Base-by-base conservation (phyloP, 768 basidiomycete species). In the Calocybe cyanea region DNA sequence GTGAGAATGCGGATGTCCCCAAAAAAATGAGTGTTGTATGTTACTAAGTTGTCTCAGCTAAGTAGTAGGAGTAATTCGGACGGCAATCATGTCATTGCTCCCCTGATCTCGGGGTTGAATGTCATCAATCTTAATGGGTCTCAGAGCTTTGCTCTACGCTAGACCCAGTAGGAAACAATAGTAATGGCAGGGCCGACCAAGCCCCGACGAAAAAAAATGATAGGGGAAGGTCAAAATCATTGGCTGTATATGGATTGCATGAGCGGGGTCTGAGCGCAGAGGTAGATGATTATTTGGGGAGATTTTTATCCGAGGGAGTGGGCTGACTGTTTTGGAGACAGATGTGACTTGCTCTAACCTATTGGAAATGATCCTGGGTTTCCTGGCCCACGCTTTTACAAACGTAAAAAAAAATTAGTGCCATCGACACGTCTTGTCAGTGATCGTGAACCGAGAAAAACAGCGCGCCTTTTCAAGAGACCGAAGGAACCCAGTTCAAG, bases 11-110 rank as follows among this genome's bases (percentile, higher is more conserved):
- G n/a, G 19, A 9, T 8, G 38, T 43, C 38, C 18, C 37, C 30
- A 44, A 41, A 41, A 23, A 41, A 13, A 23, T n/a, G 14, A 41
- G 24, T 21, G 19, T 33, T 31, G 38, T 45, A 14, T 19, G 37
- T 30, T 21, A 11, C 25, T 28, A 33, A n/a, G 30, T 19, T 32
- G 7, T 41, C 50, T 35, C n/a, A n/a, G n/a, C n/a, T n/a, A n/a
- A n/a, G n/a, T n/a, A 36, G 49, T 49, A 49, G 40, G 45, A 50
- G 41, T 39, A 46, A 47, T 47, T 38, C 14, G 46, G 13, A 49
- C 45, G 47, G 48, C 44, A 53, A 39, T 51, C 48, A 45, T 52
- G 51, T 24, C 42, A 47, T 45, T 11, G 20, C 28, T 30, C 20
- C 44, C 52, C 41, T 43, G 48, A 50, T 46, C 49, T 49, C 8